A percentile compares a stretch with the other conserved stretches of the same genome.
Conservation (phyloP, 2,329 filamentous ascomycete species). For the Fusarium sp. region DNA sequence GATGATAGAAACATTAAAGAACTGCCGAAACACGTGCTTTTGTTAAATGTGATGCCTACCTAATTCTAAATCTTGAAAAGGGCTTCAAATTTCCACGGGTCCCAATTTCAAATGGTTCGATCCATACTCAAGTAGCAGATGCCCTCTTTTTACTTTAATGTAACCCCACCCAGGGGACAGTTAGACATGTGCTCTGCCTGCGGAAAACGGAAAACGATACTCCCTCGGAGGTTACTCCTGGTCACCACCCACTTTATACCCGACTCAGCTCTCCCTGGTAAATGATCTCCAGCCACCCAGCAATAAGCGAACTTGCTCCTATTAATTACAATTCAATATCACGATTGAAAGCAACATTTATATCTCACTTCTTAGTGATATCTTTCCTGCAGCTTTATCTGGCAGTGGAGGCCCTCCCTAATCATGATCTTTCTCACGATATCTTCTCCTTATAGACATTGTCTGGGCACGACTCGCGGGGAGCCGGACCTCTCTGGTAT, state of each 20-base stretch:
- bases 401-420: neutral
- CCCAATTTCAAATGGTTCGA: slow-evolving; percentile 6
- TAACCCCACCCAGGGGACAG: neutral
- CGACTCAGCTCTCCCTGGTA: slow-evolving; percentile 15
- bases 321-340: neutral
- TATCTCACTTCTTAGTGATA: neutral
- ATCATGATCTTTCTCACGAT: slow-evolving; percentile 11
- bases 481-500: slow-evolving; percentile 8
- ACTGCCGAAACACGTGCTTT: slow-evolving; percentile 23
- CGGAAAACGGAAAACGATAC: slow-evolving; percentile 2
- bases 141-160: neutral
- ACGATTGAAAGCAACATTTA: neutral
- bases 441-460: neutral
- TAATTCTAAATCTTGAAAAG: neutral
- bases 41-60: neutral
- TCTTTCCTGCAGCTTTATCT: neutral
- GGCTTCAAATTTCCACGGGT: neutral
- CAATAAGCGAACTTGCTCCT: slow-evolving; percentile 3
- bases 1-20: neutral
- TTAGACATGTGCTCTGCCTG: neutral
- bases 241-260: slow-evolving; percentile 2
- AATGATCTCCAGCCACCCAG: slow-evolving; percentile 24
- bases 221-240: slow-evolving; percentile 1
- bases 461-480: neutral
- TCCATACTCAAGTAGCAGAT: slow-evolving; percentile 27